phyloP scores from a whole-genome alignment of 202 grass and related monocot species.

The Setaria italica region DNA sequence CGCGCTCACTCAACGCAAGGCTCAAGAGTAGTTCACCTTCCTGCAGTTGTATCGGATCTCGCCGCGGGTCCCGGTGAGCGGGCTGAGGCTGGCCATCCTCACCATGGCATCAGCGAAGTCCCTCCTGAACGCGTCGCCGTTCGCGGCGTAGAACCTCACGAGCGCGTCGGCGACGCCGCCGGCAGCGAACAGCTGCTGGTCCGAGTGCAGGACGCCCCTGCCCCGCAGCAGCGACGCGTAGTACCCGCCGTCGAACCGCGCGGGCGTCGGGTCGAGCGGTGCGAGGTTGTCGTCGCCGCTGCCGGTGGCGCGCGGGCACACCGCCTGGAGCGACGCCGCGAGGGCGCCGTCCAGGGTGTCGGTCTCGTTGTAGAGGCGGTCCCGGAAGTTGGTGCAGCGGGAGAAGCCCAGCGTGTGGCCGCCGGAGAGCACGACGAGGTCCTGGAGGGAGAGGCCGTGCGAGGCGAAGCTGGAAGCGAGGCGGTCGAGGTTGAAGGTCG shows the following conservation, averaged over 20 bases:
- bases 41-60: conserved; percentile 78
- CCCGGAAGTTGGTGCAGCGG: conserved; percentile 66
- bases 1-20: too few relatives aligned
- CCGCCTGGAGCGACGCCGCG: conserved; percentile 44
- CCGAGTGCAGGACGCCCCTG: conserved; percentile 78
- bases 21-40: conserved; percentile 50
- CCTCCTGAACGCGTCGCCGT: conserved; percentile 59
- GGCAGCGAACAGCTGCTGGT: conserved; percentile 80
- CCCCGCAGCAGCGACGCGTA: conserved; percentile 52
- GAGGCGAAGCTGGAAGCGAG: conserved; percentile 66
- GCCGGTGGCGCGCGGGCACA: conserved; percentile 49
- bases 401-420: conserved; percentile 79
- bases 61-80: conserved; percentile 65
- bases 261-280: conserved; percentile 61
- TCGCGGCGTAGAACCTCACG: conserved; percentile 65
- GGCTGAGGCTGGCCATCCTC: conserved; percentile 64
- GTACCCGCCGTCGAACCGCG: conserved; percentile 71
- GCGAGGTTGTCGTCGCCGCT: conserved; percentile 64
- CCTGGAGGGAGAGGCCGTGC: conserved; percentile 61
- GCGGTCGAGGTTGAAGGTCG: conserved; percentile 48
- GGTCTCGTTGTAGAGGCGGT: conserved; percentile 84
- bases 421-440: conserved; percentile 79
- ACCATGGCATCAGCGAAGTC: conserved; percentile 84
- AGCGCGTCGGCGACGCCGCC: conserved; percentile 57
- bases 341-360: conserved; percentile 57